Evolutionary conservation across 1,284 basidiomycete genomes (phyloP), one percentile per base, ranked within the genome.

Genomic region (Gomphus bonarii): DNA sequence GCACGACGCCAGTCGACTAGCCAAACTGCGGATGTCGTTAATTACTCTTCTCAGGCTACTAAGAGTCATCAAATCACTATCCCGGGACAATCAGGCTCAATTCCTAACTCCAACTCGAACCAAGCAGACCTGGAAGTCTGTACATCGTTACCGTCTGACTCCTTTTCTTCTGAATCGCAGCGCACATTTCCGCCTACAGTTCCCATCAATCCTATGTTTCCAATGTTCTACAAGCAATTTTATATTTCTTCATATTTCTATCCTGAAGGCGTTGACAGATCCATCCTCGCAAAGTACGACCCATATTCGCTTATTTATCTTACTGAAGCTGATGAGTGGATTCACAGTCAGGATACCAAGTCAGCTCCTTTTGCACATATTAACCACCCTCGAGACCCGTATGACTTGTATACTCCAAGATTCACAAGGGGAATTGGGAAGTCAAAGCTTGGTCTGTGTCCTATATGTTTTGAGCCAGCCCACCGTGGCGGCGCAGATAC

Each of bases 381-480:
- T 61, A 85, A 88, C 59, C 67, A 73, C 22, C 82, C 84, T 0
- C 75, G 79, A 16, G 68, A 69, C 52, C 65, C 72, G 0, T 69
- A 80, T 50, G 88, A 91, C 65, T 70, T 91, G 16, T 91, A 91
- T 64, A 88, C 84, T 0, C 87, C 88, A 6, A 77, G 88, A 8
- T 87, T 86, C 62, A 84, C 88, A 48, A 82, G 79, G 63, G 89
- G 88, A 10, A 75, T 73, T 44, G 86, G 86, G 4, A 68, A 70
- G 0, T 75, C 79, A 11, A 91, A 91, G 70, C 76, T 83, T 0
- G 89, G 88, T 1, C 63, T 90, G 31, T 91, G 89, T 64, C 87
- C 88, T 0, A 78, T 91, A 46, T 91, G 89, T 65, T 68, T 80
- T 46, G 88, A 91, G 68, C 65, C 72, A 33, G 66, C 65, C 7